These are phyloP conservation scores for Puccinia polysora DNA, from an alignment of 1,284 basidiomycete species.

Conservation along the genomic window DNA sequence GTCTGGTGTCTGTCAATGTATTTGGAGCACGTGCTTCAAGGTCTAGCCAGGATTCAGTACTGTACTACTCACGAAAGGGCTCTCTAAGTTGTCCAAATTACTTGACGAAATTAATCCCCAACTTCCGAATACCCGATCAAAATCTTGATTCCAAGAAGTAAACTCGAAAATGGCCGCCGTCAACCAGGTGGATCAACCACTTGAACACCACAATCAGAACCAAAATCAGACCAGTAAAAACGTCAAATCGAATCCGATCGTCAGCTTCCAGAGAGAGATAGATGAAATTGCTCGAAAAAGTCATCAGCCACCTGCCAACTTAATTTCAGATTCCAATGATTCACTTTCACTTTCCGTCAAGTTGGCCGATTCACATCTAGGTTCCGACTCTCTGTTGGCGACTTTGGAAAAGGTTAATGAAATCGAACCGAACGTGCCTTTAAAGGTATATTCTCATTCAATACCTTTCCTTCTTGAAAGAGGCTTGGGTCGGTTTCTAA, in stretches of 20 bases:
- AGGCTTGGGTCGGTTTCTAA: not conserved
- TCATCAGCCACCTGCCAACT: not conserved
- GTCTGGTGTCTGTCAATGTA: no score
- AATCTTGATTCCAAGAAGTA: no score
- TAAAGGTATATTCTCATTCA: not conserved
- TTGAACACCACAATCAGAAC: no score
- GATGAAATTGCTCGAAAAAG: constrained; percentile 25
- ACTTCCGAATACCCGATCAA: no score
- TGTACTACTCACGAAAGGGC: no score
- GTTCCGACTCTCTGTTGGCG: not conserved
- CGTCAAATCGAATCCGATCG: constrained; percentile 15
- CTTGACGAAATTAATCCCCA: no score
- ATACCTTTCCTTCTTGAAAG: not conserved
- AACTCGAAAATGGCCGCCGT: constrained; percentile 2
- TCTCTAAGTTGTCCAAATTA: no score
- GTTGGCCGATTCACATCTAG: constrained; percentile 1
- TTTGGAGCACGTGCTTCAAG: no score
- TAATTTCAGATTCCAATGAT: constrained; percentile 1
- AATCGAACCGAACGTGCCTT: not conserved
- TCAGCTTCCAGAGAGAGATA: constrained; percentile 18
- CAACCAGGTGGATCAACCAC: no score
- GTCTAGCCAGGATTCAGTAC: no score
- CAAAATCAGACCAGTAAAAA: no score
- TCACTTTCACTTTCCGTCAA: not conserved
- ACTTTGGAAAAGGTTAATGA: constrained; percentile 2